These are phyloP conservation scores for Aspergillus sp. DNA, from an alignment of 2,329 filamentous ascomycete genomes.

Conservation along the genomic window DNA sequence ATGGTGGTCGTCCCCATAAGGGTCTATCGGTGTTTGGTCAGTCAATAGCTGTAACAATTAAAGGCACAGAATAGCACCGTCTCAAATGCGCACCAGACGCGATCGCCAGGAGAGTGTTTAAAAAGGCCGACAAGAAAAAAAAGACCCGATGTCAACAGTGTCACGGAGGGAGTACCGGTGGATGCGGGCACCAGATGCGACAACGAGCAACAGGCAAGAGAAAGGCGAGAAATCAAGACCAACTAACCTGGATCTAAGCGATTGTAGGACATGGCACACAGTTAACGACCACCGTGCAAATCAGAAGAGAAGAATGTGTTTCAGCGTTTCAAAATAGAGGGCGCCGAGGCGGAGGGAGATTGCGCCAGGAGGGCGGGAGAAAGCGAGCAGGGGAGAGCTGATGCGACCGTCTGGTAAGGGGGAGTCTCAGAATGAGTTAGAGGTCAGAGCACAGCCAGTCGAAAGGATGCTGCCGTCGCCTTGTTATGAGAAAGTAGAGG, in stretches of 20 bases:
- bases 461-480: neutral
- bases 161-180: too few relatives aligned
- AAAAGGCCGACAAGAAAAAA: neutral
- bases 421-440: slow-evolving; percentile 4
- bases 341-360: slow-evolving; percentile 12
- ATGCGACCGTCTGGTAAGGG: neutral
- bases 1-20: slow-evolving; percentile 36
- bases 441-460: neutral
- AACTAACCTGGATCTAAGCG: slow-evolving; percentile 55
- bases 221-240: slow-evolving; percentile 3
- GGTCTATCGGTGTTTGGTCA: slow-evolving; percentile 21
- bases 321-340: too few relatives aligned
- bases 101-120: neutral
- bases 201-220: slow-evolving; percentile 10
- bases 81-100: neutral
- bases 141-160: neutral
- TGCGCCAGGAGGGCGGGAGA: slow-evolving; percentile 21
- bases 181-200: neutral
- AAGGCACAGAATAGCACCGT: neutral
- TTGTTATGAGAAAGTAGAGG: neutral
- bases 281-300: slow-evolving; percentile 13
- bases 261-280: slow-evolving; percentile 54
- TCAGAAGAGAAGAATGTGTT: neutral
- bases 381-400: slow-evolving; percentile 6
- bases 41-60: neutral